phyloP scores from a whole-genome alignment of 805 yeast genomes.

The Brettanomyces custersianus region DNA sequence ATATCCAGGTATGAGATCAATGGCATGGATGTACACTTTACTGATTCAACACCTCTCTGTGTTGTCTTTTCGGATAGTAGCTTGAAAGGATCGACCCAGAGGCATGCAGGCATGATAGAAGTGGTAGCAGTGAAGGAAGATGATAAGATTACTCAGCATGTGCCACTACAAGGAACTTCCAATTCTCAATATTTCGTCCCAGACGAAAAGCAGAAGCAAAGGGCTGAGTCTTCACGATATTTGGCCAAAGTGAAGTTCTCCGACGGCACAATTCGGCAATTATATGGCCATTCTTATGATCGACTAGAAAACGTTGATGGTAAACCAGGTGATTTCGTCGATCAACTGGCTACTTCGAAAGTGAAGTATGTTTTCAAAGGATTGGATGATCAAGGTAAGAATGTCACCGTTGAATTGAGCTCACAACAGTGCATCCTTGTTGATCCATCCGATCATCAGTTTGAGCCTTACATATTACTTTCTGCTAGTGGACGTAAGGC shows the following conservation, averaged over 20 bases:
- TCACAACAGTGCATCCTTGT: slow-evolving; percentile 34
- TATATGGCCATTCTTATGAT: slow-evolving; percentile 11
- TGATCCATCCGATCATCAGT: slow-evolving; percentile 20
- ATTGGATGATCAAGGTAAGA: slow-evolving; percentile 13
- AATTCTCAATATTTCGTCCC: slow-evolving; percentile 6
- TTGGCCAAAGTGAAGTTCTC: slow-evolving; percentile 1
- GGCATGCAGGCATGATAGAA: not conserved
- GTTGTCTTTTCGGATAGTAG: too few species aligned
- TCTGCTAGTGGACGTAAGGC: slow-evolving; percentile 29
- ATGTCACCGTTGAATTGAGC: slow-evolving; percentile 18
- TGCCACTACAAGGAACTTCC: slow-evolving; percentile 4
- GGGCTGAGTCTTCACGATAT: not conserved
- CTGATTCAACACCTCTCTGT: not conserved
- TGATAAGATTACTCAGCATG: not conserved
- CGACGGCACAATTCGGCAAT: slow-evolving; percentile 5
- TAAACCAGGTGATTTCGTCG: slow-evolving; percentile 16
- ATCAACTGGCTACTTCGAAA: slow-evolving; percentile 22
- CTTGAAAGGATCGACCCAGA: too few species aligned
- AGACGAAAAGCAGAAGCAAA: not conserved
- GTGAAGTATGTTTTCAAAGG: slow-evolving; percentile 17
- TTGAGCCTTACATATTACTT: slow-evolving; percentile 30
- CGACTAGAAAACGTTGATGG: slow-evolving; percentile 5
- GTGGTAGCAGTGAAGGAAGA: too few species aligned
- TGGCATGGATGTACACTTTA: not conserved
- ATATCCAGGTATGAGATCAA: not conserved